Conservation (phyloP, 441 rosid genomes). For the Syzygium malaccense region DNA sequence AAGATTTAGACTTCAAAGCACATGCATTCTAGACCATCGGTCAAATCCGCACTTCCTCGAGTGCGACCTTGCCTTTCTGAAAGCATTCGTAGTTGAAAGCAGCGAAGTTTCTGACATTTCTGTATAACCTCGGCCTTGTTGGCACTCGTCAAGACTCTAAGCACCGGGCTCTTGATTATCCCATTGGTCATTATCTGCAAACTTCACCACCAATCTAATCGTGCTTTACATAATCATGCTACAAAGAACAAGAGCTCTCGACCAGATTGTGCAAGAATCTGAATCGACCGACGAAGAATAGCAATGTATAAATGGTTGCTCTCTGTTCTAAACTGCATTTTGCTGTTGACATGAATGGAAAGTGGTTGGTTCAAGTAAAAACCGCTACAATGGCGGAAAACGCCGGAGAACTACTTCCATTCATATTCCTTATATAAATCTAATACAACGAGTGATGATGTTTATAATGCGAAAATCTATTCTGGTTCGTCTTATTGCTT, state of each 20-base stretch:
- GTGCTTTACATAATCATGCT: neutral
- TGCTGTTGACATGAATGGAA: neutral
- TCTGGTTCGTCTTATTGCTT: too few species aligned
- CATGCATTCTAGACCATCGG: neutral
- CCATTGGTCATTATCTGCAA: slow-evolving; percentile 44
- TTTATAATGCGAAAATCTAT: too few species aligned
- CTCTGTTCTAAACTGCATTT: neutral
- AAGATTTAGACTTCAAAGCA: neutral
- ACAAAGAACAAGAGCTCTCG: accelerated
- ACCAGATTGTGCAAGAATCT: neutral
- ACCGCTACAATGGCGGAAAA: neutral
- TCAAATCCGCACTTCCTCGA: slow-evolving; percentile 24
- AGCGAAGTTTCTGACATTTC: slow-evolving; percentile 32
- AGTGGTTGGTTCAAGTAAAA: neutral
- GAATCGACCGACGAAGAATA: neutral
- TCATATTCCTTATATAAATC: too few species aligned
- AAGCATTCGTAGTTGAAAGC: slow-evolving; percentile 29
- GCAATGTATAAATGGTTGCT: neutral
- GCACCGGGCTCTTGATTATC: slow-evolving; percentile 38
- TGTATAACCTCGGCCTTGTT: slow-evolving; percentile 23
- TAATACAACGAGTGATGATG: too few species aligned
- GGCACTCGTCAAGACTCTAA: slow-evolving; percentile 26
- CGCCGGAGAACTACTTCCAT: neutral
- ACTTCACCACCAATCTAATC: neutral
- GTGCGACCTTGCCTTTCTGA: slow-evolving; percentile 41